Base-by-base conservation (phyloP, 176 grass and related monocot genomes). In the Oryza officinalis region DNA sequence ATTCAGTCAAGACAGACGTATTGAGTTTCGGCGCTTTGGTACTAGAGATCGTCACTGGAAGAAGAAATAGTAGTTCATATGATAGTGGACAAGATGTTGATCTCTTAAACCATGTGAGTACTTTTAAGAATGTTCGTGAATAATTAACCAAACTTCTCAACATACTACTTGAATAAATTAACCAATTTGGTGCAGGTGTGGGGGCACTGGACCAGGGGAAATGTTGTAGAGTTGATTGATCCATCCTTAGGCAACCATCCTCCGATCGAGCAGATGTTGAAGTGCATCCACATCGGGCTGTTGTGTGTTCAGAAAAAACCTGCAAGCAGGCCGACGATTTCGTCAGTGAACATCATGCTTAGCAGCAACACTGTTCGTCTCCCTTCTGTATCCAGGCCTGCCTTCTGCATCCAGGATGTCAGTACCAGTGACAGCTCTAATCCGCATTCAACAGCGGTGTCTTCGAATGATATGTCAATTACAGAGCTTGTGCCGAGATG, bases 231-330 rank as follows among this genome's bases (percentile, higher is more conserved):
- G 65, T 5, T 90, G 81, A 61, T 86, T 25, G 88, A 93, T 67
- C 67, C 82, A 12, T 65, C 57, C 22, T 13, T 90, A 30, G 4
- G 27, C 17, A 59, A 35, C 27, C 81, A 82, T 35, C 80, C 72
- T 46, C 82, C 87, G 6, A 64, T 71, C 17, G 86, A 81, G 30
- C 80, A 78, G 67, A 80, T 90, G 20, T 13, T 91, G 41, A 85
- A 72, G 76, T 85, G 67, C 13, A 65, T 94, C 27, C 86, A 94
- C 65, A 63, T 94, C 22, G 92, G 79, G 1, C 69, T 97, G 22
- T 40, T 90, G 5, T 94, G 94, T 13, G 87, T 94, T 23, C 94
- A 97, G 32, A 83, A 85, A 23, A 69, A 83, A 66, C 84, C 69
- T 1, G 18, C 65, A 28, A 75, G 86, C 26, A 86, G 93, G 64